Evolutionary conservation across 2,329 filamentous ascomycete genomes (phyloP), one percentile per base, ranked within the genome.

Genomic region (Erysiphe pulchra): DNA sequence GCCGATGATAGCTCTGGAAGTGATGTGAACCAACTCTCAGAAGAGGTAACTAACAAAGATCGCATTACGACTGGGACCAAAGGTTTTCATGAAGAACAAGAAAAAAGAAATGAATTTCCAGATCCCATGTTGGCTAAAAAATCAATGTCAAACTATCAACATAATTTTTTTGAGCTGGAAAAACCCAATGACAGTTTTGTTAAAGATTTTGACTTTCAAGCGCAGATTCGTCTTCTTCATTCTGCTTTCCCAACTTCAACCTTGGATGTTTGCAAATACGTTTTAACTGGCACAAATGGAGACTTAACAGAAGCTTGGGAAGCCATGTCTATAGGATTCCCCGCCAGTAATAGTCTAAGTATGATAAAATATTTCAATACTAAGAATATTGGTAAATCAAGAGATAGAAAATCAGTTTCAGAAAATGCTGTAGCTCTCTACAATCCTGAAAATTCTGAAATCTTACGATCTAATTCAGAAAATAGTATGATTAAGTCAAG

Each of bases 241-340:
- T 47, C 51, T 38, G 54, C 53, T 14, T 60, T 59, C 51, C 57
- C 56, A 45, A 48, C 51, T 9, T 53, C 56, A 18, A 45, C 54
- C 33, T 42, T 57, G 38, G 48, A 46, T 14, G 50, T 59, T 39
- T 55, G 56, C 49, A 54, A 54, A 38, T 51, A 54, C 44, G 49
- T 59, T 16, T 45, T 57, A 12, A 42, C 52, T 36, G 52, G 54
- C 9, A 52, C 50, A n/a, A 32, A 54, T 32, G 53, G 51, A 41
- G 51, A 59, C 47, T 33, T 56, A 39, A 50, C 49, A 13, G 47
- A 52, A 20, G 56, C 57, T 17, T 59, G 53, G 45, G 54, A 55
- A 28, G 53, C 55, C 36, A 45, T 59, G 42, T 44, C 48, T n/a
- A 45, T 44, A 31, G 55, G 53, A n/a, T 59, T 56, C 43, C 44